These are phyloP conservation scores for Trichomonas gallinae DNA, from an alignment of 208 protist species.

Conservation along the genomic window DNA sequence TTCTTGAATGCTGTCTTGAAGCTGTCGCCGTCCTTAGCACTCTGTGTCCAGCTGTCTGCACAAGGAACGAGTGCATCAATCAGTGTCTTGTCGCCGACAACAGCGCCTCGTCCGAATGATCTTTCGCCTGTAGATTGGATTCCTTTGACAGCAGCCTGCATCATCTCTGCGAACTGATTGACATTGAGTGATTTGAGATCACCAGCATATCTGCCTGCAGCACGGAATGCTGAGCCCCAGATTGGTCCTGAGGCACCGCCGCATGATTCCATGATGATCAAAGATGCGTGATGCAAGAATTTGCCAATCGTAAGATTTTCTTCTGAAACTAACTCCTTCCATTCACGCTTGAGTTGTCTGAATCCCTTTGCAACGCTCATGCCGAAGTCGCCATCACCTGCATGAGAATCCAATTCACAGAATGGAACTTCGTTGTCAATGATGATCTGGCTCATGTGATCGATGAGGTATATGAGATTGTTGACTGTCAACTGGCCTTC, in stretches of 20 bases:
- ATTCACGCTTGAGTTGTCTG: neutral
- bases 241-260: neutral
- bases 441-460: neutral
- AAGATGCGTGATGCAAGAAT: no score
- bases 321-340: neutral
- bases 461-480: neutral
- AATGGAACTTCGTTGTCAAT: neutral
- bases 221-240: no score
- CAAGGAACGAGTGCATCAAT: neutral
- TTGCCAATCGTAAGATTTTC: no score
- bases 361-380: neutral
- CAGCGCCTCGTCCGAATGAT: no score
- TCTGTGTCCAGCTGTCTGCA: neutral
- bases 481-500: neutral
- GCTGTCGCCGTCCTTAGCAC: no score
- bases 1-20: no score
- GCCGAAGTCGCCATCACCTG: neutral
- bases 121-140: no score
- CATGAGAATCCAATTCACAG: neutral
- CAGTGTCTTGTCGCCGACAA: neutral
- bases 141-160: no score
- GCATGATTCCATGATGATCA: neutral
- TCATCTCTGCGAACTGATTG: no score
- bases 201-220: neutral
- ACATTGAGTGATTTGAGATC: neutral